phyloP scores from a whole-genome alignment of 2,329 filamentous ascomycete species.

The Xylariaceae sp. region DNA sequence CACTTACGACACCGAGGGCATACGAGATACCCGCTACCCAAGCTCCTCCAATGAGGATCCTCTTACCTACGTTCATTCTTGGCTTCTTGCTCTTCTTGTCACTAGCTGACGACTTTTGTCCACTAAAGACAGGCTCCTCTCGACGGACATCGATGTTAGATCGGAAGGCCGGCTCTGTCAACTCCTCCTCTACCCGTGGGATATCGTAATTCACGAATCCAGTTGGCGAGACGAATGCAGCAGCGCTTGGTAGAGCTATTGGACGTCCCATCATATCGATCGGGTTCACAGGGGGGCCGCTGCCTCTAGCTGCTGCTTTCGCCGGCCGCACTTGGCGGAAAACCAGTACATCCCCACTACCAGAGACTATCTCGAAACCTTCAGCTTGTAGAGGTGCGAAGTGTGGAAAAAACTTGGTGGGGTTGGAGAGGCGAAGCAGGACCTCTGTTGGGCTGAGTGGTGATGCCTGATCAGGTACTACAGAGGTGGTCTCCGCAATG shows the following conservation, averaged over 20 bases:
- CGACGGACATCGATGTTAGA: constrained; percentile 53
- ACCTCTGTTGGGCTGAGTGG: constrained; percentile 65
- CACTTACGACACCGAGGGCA: constrained; percentile 62
- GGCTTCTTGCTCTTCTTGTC: constrained; percentile 39
- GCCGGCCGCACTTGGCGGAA: constrained; percentile 64
- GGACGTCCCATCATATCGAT: constrained; percentile 61
- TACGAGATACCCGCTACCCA: constrained; percentile 65
- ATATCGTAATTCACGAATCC: constrained; percentile 69
- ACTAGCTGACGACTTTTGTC: constrained; percentile 41
- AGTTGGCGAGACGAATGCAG: constrained; percentile 68
- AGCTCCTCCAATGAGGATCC: constrained; percentile 59
- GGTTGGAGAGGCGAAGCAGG: constrained; percentile 65
- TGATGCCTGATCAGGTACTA: constrained; percentile 54
- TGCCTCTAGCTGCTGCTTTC: constrained; percentile 21
- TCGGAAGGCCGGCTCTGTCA: constrained; percentile 45
- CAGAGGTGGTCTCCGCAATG: constrained; percentile 66
- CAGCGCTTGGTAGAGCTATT: constrained; percentile 52
- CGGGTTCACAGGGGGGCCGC: constrained; percentile 56
- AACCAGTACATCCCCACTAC: constrained; percentile 67
- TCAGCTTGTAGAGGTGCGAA: constrained; percentile 64
- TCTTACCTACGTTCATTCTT: constrained; percentile 53
- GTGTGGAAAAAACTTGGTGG: constrained; percentile 69
- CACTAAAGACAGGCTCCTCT: constrained; percentile 57
- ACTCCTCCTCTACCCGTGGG: constrained; percentile 41
- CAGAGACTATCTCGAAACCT: constrained; percentile 72